Base-by-base conservation (phyloP, 139 green algal species). In the Micractinium sp. region DNA sequence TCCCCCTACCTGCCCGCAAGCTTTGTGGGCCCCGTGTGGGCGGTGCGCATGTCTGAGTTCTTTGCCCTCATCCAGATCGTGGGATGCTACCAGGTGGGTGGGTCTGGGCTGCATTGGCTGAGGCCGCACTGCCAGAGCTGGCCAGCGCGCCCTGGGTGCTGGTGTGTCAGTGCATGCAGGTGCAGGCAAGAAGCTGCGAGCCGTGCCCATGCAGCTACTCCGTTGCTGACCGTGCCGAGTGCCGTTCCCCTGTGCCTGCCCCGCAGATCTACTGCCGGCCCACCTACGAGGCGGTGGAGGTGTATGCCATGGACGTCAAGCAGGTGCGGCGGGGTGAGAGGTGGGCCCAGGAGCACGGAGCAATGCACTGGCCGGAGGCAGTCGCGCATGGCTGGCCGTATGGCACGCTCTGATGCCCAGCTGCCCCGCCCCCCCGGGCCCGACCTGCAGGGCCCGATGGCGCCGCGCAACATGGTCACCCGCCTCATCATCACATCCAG, bases 41-140 rank as follows among this genome's bases (percentile, higher is more conserved):
- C 88, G 3, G 74, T 92, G 3, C 90, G 87, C 12, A 66, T 91
- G 36, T 63, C 56, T 15, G 85, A 92, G 60, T 82, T 94, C 39
- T 83, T 91, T 38, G 91, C 91, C 2, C 89, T 94, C 29, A 60
- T 94, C 25, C 91, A 94, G 76, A 90, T 94, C 39, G 33, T 90
- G 23, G 91, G 91, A 22, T 94, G 91, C 75, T 94, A 93, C 74
- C 91, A 94, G 82, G 82, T 87, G 82, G 1, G 81, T 67, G 60
- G 60, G n/a, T n/a, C n/a, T n/a, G n/a, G n/a, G n/a, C n/a, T n/a
- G n/a, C n/a, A n/a, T n/a, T n/a, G n/a, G n/a, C n/a, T n/a, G n/a
- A n/a, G n/a, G n/a, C n/a, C n/a, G n/a, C n/a, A n/a, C n/a, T n/a
- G n/a, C n/a, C n/a, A n/a, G n/a, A n/a, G n/a, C n/a, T n/a, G n/a